Evolutionary conservation across 1,139 yeast genomes (phyloP).

Genomic region (Lodderomyces elongisporus): DNA sequence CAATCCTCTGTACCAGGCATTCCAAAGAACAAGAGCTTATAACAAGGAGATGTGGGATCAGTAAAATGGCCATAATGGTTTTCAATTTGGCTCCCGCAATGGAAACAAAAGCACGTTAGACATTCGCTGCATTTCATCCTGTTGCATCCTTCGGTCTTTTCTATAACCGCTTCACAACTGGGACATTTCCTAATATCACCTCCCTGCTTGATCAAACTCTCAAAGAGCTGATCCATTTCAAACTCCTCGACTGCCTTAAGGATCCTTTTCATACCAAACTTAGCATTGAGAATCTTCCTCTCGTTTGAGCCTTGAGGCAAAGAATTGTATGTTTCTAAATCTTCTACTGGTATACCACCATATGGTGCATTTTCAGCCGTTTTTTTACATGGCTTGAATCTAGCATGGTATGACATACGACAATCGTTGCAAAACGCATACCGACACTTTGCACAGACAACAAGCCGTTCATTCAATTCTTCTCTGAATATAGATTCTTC

Average conservation of each 20-base stretch:
- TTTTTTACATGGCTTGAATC: conserved; percentile 38
- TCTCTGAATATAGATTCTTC: conserved; percentile 42
- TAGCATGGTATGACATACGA: conserved; percentile 64
- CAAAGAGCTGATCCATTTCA: conserved; percentile 45
- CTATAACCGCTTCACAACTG: conserved; percentile 48
- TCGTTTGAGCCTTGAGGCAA: conserved; percentile 24
- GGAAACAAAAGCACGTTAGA: conserved; percentile 47
- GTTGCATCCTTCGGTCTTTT: conserved; percentile 63
- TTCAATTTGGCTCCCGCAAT: conserved; percentile 45
- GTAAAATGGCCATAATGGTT: conserved; percentile 56
- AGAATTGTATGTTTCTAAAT: conserved; percentile 35
- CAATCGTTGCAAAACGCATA: conserved; percentile 61
- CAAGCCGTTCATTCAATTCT: conserved; percentile 47
- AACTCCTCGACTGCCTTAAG: conserved; percentile 41
- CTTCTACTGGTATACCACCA: conserved; percentile 38
- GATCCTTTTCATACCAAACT: conserved; percentile 47
- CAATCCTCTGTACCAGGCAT: conserved; percentile 33
- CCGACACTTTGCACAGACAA: conserved; percentile 49
- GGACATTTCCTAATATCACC: conserved; percentile 51
- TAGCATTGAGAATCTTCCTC: conserved; percentile 35
- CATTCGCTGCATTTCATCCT: conserved; percentile 60
- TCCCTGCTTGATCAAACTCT: conserved; percentile 37
- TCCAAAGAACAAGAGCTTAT: conserved; percentile 52
- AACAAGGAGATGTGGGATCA: conserved; percentile 40
- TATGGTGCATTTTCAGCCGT: conserved; percentile 14